A percentile compares a stretch with the other conserved stretches of the same genome.
These are phyloP conservation scores for Aspergillus spinulosporus DNA, from an alignment of 2,329 filamentous ascomycete species.

Conservation along the genomic window DNA sequence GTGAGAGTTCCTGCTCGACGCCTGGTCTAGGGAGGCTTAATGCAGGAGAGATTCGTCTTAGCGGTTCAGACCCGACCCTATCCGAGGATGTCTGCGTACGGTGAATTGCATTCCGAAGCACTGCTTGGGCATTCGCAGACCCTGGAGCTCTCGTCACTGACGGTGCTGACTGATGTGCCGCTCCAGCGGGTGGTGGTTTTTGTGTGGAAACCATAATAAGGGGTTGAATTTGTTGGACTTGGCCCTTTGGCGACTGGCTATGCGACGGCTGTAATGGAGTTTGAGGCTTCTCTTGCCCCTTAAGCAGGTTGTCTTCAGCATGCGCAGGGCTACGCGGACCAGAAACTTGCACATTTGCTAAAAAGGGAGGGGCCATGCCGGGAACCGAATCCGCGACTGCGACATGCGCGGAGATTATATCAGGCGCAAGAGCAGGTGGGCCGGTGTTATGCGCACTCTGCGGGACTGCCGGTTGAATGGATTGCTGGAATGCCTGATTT, in stretches of 20 bases:
- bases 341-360: background rate
- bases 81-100: background rate
- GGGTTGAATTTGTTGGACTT: background rate
- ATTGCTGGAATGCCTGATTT: background rate
- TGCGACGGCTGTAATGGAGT: background rate
- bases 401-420: conserved; percentile 20
- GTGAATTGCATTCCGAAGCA: background rate
- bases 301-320: too few species aligned
- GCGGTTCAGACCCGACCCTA: background rate
- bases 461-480: background rate
- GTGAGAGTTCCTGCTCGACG: background rate
- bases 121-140: too few species aligned
- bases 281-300: too few species aligned
- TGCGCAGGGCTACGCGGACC: too few species aligned
- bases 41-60: background rate
- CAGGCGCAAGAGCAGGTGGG: conserved; percentile 22
- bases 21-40: background rate
- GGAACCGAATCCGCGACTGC: background rate
- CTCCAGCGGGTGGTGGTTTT: background rate
- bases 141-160: background rate
- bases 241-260: background rate
- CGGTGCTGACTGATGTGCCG: too few species aligned
- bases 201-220: background rate
- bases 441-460: conserved; percentile 1
- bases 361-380: background rate